Conservation (phyloP, 257 asterid genomes). For the Solanum neorickii region DNA sequence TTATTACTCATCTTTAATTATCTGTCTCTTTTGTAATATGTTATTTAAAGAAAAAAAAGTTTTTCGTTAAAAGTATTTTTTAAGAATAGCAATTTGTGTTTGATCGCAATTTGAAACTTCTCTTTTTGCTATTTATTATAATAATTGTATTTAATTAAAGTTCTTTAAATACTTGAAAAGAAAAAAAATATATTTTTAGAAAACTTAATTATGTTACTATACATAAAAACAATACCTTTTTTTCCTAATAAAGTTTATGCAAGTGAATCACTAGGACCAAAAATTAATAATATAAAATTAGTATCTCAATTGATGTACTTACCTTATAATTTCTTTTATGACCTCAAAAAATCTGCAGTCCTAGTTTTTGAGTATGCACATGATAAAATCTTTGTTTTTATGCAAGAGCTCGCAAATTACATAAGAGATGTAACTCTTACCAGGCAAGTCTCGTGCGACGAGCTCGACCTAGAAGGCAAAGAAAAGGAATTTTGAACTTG, state of each 20-base stretch:
- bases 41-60: neutral
- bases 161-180: neutral
- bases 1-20: neutral
- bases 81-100: neutral
- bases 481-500: rapidly evolving
- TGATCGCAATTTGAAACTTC: neutral
- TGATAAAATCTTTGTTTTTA: rapidly evolving
- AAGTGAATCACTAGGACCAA: neutral
- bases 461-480: too few relatives aligned
- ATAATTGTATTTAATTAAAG: neutral
- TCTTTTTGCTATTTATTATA: neutral
- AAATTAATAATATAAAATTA: too few relatives aligned
- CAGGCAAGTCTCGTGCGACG: too few relatives aligned
- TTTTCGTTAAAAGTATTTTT: neutral
- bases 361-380: rapidly evolving
- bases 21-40: neutral
- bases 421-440: rapidly evolving
- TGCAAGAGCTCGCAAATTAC: too few relatives aligned
- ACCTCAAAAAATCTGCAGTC: too few relatives aligned
- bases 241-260: neutral
- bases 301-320: neutral
- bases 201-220: neutral
- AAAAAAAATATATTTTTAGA: rapidly evolving
- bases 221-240: neutral
- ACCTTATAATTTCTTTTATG: neutral